Conservation (phyloP, 148 eudicot genomes). For the Talinum fruticosum region DNA sequence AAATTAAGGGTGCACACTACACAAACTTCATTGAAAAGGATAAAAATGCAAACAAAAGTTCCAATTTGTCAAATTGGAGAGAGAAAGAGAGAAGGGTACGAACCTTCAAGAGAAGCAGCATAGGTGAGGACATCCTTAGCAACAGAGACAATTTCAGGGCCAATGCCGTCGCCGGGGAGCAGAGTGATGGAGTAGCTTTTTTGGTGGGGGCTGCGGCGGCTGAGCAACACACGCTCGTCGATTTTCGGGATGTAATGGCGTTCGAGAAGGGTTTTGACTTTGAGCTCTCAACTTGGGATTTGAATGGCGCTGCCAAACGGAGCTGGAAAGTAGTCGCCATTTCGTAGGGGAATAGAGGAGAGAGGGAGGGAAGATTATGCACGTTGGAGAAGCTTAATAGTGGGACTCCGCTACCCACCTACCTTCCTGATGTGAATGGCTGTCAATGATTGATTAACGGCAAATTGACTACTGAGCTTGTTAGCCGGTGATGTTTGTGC, state of each 20-base stretch:
- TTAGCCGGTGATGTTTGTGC: neutral
- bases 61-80: neutral
- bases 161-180: conserved; percentile 95
- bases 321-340: conserved; percentile 65
- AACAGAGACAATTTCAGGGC: conserved; percentile 86
- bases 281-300: conserved; percentile 18
- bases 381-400: neutral
- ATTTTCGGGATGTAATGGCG: conserved; percentile 2
- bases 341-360: conserved; percentile 16
- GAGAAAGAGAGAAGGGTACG: neutral
- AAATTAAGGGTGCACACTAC: neutral
- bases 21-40: neutral
- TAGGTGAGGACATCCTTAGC: conserved; percentile 67
- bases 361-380: neutral
- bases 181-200: conserved; percentile 68
- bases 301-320: conserved; percentile 35
- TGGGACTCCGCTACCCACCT: neutral
- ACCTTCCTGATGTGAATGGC: neutral
- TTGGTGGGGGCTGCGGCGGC: conserved; percentile 38
- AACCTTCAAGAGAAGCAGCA: conserved; percentile 77
- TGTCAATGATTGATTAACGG: neutral
- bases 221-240: conserved; percentile 41
- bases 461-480: neutral
- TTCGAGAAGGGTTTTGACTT: conserved; percentile 5
- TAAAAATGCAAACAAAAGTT: neutral